phyloP scores from a whole-genome alignment of 768 basidiomycete genomes.

The Boletus coccyginus region DNA sequence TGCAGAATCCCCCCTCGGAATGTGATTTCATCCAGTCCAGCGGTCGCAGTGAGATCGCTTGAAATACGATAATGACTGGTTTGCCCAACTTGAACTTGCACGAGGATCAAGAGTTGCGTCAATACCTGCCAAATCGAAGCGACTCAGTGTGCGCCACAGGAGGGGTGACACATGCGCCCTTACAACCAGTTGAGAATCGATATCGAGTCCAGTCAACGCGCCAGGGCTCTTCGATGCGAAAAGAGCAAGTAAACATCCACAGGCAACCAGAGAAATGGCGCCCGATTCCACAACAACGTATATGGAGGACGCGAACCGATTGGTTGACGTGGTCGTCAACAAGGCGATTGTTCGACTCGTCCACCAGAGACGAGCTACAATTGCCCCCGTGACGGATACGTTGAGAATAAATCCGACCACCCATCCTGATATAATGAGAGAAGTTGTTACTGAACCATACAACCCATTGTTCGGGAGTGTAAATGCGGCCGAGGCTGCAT shows the following conservation, averaged over 20 bases:
- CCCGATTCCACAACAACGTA: background rate
- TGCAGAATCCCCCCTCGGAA: background rate
- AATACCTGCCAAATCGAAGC: background rate
- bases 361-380: background rate
- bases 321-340: background rate
- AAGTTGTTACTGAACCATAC: background rate
- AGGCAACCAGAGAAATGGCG: background rate
- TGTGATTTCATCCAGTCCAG: background rate
- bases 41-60: background rate
- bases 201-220: background rate
- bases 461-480: background rate
- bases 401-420: background rate
- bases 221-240: background rate
- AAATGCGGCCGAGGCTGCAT: background rate
- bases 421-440: background rate
- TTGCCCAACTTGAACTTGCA: background rate
- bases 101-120: background rate
- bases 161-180: background rate
- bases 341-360: background rate
- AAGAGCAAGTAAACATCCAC: background rate
- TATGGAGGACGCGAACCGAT: background rate
- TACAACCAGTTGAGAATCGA: background rate
- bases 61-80: background rate
- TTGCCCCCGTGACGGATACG: background rate
- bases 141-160: background rate